A percentile compares a stretch with the other conserved stretches of the same genome.
Conservation (phyloP, 2,329 filamentous ascomycete species). For the Pseudonectria foliicola region DNA sequence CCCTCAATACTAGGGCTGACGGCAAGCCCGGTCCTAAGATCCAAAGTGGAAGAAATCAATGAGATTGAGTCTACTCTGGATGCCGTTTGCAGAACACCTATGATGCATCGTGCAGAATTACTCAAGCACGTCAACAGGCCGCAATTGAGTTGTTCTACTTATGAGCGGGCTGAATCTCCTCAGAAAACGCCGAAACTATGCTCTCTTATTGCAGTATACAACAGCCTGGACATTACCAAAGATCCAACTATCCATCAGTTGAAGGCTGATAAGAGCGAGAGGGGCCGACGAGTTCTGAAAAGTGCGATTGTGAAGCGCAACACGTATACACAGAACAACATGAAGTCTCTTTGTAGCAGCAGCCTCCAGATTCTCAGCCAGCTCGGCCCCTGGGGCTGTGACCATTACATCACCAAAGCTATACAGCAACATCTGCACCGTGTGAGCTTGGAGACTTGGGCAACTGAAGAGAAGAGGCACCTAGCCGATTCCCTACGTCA, state of each 20-base stretch:
- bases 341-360: constrained; percentile 47
- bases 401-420: constrained; percentile 54
- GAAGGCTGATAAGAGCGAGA: constrained; percentile 31
- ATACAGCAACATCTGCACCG: constrained; percentile 29
- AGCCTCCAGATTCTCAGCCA: constrained; percentile 44
- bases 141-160: constrained; percentile 34
- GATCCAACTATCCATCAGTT: constrained; percentile 56
- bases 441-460: constrained; percentile 30
- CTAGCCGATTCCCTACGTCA: constrained; percentile 39
- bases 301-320: constrained; percentile 35
- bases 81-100: constrained; percentile 62
- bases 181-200: constrained; percentile 32
- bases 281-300: constrained; percentile 31
- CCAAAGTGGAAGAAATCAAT: constrained; percentile 47
- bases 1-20: constrained; percentile 73
- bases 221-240: constrained; percentile 44
- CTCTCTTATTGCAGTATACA: constrained; percentile 35
- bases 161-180: constrained; percentile 10
- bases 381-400: constrained; percentile 62
- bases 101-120: constrained; percentile 61
- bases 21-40: constrained; percentile 67
- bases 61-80: constrained; percentile 63
- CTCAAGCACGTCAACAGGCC: constrained; percentile 63
- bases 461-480: constrained; percentile 47
- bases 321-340: constrained; percentile 47